Evolutionary conservation across 768 basidiomycete species (phyloP).

Genomic region (Suillus luteus): DNA sequence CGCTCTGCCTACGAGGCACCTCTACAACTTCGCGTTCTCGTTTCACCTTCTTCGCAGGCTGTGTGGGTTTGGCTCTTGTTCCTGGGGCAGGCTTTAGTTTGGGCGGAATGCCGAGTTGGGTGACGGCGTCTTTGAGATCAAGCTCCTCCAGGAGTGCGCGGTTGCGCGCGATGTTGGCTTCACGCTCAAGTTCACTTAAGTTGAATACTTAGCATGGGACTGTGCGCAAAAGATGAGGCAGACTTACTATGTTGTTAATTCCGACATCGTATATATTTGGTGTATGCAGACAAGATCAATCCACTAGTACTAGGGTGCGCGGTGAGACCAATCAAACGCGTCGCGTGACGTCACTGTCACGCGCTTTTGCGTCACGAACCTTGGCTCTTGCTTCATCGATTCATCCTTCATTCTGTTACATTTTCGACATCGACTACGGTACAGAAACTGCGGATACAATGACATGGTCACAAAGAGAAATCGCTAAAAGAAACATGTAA

Average conservation of each 20-base stretch:
- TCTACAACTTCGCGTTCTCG: slow-evolving; percentile 43
- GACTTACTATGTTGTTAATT: slow-evolving; percentile 54
- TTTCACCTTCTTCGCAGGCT: slow-evolving; percentile 56
- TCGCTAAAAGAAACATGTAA: slow-evolving; percentile 20
- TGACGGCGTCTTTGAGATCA: slow-evolving; percentile 59
- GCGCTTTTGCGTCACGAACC: slow-evolving; percentile 1
- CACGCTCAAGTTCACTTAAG: slow-evolving; percentile 66
- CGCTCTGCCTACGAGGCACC: slow-evolving; percentile 65
- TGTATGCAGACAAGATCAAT: neutral
- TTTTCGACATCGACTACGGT: neutral
- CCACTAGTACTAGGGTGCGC: too few relatives aligned
- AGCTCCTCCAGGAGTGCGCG: slow-evolving; percentile 72
- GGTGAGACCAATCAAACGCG: slow-evolving; percentile 20
- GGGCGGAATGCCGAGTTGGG: slow-evolving; percentile 45
- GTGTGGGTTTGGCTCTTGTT: slow-evolving; percentile 60
- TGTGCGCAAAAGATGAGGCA: neutral
- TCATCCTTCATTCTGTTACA: neutral
- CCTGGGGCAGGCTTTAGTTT: slow-evolving; percentile 42
- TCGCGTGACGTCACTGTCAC: slow-evolving; percentile 37
- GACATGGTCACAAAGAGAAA: slow-evolving; percentile 10
- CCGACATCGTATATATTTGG: slow-evolving; percentile 36
- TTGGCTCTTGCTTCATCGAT: neutral
- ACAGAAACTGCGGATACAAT: slow-evolving; percentile 31
- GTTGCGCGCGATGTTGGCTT: slow-evolving; percentile 82
- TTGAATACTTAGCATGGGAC: slow-evolving; percentile 4